A percentile compares a stretch with the other conserved stretches of the same genome.
phyloP scores from a whole-genome alignment of 805 yeast genomes.

The Isabelozyma pseudorhagii region DNA sequence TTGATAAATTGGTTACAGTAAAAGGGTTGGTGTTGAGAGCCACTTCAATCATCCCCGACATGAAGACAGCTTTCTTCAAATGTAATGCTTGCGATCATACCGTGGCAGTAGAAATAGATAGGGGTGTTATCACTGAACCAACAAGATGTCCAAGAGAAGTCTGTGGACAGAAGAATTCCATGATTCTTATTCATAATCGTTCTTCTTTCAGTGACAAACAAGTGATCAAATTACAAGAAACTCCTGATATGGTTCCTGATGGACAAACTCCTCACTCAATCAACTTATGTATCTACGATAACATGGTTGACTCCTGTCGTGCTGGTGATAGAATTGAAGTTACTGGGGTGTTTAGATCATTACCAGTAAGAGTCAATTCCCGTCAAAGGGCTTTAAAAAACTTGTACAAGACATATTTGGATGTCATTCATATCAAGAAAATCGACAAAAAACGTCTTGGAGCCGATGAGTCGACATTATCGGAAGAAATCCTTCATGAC shows the following conservation, averaged over 20 bases:
- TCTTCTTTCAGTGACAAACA: slow-evolving; percentile 94
- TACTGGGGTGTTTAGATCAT: slow-evolving; percentile 90
- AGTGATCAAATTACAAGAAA: slow-evolving; percentile 89
- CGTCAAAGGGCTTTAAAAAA: slow-evolving; percentile 79
- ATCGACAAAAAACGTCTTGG: slow-evolving; percentile 80
- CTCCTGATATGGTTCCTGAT: slow-evolving; percentile 94
- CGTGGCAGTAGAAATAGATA: slow-evolving; percentile 83
- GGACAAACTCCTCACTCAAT: slow-evolving; percentile 98
- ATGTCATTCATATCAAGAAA: slow-evolving; percentile 89
- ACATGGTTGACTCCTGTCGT: slow-evolving; percentile 87
- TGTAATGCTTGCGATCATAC: slow-evolving; percentile 96
- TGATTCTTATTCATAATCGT: slow-evolving; percentile 89
- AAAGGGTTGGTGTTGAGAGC: slow-evolving; percentile 89
- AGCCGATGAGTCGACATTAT: slow-evolving; percentile 67
- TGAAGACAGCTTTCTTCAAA: slow-evolving; percentile 95
- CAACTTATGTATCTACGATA: slow-evolving; percentile 91
- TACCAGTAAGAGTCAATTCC: slow-evolving; percentile 86
- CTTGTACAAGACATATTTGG: slow-evolving; percentile 88
- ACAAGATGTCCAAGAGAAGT: slow-evolving; percentile 85
- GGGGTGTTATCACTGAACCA: slow-evolving; percentile 94
- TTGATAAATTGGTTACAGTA: slow-evolving; percentile 85
- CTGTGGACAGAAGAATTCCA: slow-evolving; percentile 79
- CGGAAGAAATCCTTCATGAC: slow-evolving; percentile 50
- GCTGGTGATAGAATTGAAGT: slow-evolving; percentile 97
- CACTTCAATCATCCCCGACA: slow-evolving; percentile 92